Percentiles rank a stretch among this genome's conserved stretches.
These are phyloP conservation scores for Suillus clintonianus DNA, from an alignment of 768 basidiomycete genomes.

Conservation along the genomic window DNA sequence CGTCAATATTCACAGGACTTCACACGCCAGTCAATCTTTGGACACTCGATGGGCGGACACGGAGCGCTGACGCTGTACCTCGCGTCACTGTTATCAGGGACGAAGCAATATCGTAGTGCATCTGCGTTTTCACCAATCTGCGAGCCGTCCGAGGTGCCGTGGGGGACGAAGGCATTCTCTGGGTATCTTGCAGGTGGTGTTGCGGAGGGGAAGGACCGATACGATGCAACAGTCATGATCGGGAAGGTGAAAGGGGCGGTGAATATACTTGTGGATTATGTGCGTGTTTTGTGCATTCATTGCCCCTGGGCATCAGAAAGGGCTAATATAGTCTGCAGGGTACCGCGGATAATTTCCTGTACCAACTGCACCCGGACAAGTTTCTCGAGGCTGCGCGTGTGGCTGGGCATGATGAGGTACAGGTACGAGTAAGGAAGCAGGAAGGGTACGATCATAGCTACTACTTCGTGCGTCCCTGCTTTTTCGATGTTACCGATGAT, in stretches of 20 bases:
- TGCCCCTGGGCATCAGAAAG: not conserved
- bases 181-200: conserved; percentile 81
- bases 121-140: conserved; percentile 88
- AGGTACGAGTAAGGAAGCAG: conserved; percentile 78
- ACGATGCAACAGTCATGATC: conserved; percentile 89
- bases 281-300: conserved; percentile 34
- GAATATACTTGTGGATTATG: conserved; percentile 86
- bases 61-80: conserved; percentile 93
- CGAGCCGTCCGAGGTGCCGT: conserved; percentile 84
- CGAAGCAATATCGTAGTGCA: conserved; percentile 76
- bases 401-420: conserved; percentile 68
- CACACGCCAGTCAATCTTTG: conserved; percentile 83
- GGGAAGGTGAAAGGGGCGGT: conserved; percentile 59
- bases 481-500: not conserved
- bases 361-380: conserved; percentile 89
- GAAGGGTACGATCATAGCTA: conserved; percentile 89
- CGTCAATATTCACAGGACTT: conserved; percentile 59
- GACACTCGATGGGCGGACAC: conserved; percentile 98
- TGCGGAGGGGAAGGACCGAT: conserved; percentile 68
- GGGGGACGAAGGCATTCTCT: conserved; percentile 90
- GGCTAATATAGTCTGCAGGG: conserved; percentile 48
- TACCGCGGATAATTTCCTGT: conserved; percentile 78
- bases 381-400: conserved; percentile 79
- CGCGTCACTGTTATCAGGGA: conserved; percentile 51
- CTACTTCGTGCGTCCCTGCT: conserved; percentile 65